These are phyloP conservation scores for Leishmania mexicana DNA, from an alignment of 208 protist species.

Conservation along the genomic window DNA sequence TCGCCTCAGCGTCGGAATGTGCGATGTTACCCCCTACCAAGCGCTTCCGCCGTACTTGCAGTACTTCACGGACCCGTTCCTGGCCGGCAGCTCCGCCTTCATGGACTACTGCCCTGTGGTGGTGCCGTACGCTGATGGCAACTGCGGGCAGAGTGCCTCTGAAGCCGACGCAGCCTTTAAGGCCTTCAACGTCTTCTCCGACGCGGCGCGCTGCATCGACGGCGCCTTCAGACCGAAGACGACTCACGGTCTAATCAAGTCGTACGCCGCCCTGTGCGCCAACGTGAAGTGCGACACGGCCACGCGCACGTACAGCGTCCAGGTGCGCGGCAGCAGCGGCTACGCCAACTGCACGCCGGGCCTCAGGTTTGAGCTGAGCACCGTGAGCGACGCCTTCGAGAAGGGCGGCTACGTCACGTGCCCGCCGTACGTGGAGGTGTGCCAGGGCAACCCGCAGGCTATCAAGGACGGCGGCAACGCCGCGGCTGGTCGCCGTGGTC, in stretches of 20 bases:
- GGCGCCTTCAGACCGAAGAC: neutral
- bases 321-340: neutral
- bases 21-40: neutral
- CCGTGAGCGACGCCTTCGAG: neutral
- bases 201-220: constrained; percentile 6
- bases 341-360: neutral
- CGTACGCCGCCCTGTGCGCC: neutral
- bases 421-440: constrained; percentile 2
- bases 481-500: neutral
- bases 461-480: neutral
- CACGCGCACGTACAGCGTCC: neutral
- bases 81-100: constrained; percentile 9
- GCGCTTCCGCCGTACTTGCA: constrained; percentile 19
- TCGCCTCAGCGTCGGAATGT: neutral
- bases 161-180: neutral
- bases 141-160: neutral
- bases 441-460: neutral
- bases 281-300: neutral
- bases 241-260: neutral
- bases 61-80: constrained; percentile 36
- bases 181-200: constrained; percentile 4
- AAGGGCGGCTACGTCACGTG: neutral
- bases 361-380: neutral
- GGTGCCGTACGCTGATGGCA: neutral
- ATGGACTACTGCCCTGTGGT: neutral